Percentiles rank a stretch among this genome's conserved stretches.
Evolutionary conservation across 2,329 filamentous ascomycete species (phyloP).

Genomic region (Exophiala aquamarina): DNA sequence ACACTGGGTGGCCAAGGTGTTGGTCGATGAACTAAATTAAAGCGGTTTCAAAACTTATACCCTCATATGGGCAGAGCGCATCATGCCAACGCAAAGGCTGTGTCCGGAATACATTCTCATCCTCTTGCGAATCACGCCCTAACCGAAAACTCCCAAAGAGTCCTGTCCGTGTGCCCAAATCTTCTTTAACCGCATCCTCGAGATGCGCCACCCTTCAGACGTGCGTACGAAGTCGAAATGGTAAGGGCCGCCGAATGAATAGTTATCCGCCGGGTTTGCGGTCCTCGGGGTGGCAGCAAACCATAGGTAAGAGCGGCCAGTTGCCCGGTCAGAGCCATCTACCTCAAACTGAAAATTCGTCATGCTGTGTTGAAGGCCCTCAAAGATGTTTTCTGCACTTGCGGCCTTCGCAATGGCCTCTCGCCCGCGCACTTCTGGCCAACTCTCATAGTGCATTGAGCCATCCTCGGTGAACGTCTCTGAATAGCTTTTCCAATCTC

Average conservation of each 20-base stretch:
- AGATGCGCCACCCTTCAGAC: slow-evolving; percentile 8
- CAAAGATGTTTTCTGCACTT: slow-evolving; percentile 8
- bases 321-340: slow-evolving; percentile 10
- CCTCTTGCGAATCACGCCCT: background rate
- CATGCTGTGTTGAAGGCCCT: slow-evolving; percentile 16
- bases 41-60: too few species aligned
- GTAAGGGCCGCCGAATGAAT: slow-evolving; percentile 16
- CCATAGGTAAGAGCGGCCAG: slow-evolving; percentile 11
- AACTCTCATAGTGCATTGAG: slow-evolving; percentile 10
- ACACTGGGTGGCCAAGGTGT: too few species aligned
- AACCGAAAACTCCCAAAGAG: slow-evolving; percentile 8
- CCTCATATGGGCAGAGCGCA: too few species aligned
- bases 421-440: slow-evolving; percentile 3
- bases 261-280: slow-evolving; percentile 7
- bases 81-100: too few species aligned
- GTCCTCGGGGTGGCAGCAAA: slow-evolving; percentile 12
- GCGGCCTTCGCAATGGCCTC: slow-evolving; percentile 8
- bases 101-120: too few species aligned
- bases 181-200: slow-evolving; percentile 10
- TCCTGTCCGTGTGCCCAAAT: slow-evolving; percentile 12
- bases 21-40: too few species aligned
- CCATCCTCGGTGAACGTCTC: slow-evolving; percentile 7
- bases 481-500: slow-evolving; percentile 13
- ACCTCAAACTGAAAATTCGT: slow-evolving; percentile 15
- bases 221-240: slow-evolving; percentile 10